Evolutionary conservation across 202 grass and related monocot species (phyloP), one percentile per base, ranked within the genome.

Genomic region (Panicum hallii): DNA sequence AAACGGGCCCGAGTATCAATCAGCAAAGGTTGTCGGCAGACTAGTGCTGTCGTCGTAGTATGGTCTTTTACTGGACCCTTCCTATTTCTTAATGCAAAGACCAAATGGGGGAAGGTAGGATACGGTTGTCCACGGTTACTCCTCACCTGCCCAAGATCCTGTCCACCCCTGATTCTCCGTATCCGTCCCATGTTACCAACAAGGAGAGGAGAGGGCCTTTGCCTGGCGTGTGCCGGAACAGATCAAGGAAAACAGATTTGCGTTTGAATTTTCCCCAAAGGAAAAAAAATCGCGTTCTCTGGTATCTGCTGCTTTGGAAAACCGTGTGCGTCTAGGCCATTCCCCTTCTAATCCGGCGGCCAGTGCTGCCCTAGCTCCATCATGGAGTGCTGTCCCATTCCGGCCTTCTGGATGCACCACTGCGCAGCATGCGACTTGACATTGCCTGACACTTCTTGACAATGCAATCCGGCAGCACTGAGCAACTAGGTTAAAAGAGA

Each of bases 191-290:
- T 72, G 75, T 75, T 66, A 52, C n/a, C 20, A 3, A 32, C 4
- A n/a, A n/a, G n/a, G n/a, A n/a, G 58, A 47, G 5, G 20, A 43
- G 41, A 63, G 19, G 1, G 44, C 22, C 22, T 4, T 44, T 67
- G 14, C 34, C 20, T 55, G 16, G 34, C 70, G n/a, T 26, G 14
- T 19, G 41, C 72, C 12, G 0, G 17, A 69, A 49, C 66, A n/a
- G 30, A 72, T 85, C 66, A 62, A 30, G 30, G 20, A 80, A 75
- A 74, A 60, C 49, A 2, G 28, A 74, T 75, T 75, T 68, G 78
- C 26, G 6, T 68, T 61, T 34, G 70, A 65, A 26, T 70, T 70
- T 5, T 70, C 67, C 14, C 67, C 14, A 20, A 12, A 12, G 57
- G 5, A 12, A 30, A 62, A 30, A 2, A 30, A 62, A 12, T 23